These are phyloP conservation scores for Vigna trinervia DNA, from an alignment of 306 rosid genomes.

Conservation along the genomic window DNA sequence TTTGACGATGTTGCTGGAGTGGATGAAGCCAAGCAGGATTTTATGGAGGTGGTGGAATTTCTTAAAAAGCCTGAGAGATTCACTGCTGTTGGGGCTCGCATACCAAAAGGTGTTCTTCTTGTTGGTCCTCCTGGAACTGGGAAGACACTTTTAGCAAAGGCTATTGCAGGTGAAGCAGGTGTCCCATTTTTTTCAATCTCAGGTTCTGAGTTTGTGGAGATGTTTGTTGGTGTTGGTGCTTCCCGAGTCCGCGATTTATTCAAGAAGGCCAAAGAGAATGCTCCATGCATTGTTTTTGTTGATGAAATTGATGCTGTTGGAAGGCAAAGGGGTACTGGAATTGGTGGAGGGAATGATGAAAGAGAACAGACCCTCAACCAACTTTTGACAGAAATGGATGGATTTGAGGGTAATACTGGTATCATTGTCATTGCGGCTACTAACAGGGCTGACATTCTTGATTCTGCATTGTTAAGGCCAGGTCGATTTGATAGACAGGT, in stretches of 20 bases:
- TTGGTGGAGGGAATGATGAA: constrained; percentile 99
- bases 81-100: constrained; percentile 98
- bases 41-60: constrained; percentile 97
- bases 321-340: constrained; percentile 94
- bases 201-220: constrained; percentile 97
- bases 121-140: constrained; percentile 99
- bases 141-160: constrained; percentile 92
- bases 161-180: constrained; percentile 99
- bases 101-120: constrained; percentile 98
- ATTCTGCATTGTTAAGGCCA: constrained; percentile 93
- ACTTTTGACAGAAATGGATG: constrained; percentile 99
- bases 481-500: constrained; percentile 98
- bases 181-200: constrained; percentile 98
- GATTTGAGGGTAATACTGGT: constrained; percentile 96
- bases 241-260: constrained; percentile 98
- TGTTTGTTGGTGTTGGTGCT: constrained; percentile 99
- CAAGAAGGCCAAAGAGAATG: constrained; percentile 99
- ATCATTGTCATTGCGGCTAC: constrained; percentile 98
- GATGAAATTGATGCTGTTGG: constrained; percentile 99
- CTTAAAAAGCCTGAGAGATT: constrained; percentile 97
- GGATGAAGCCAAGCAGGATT: constrained; percentile 99
- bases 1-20: constrained; percentile 99
- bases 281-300: constrained; percentile 98
- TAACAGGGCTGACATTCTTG: constrained; percentile 97
- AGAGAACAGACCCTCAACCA: constrained; percentile 99